Conservation (phyloP, 306 rosid genomes). For the Trifolium pratense region DNA sequence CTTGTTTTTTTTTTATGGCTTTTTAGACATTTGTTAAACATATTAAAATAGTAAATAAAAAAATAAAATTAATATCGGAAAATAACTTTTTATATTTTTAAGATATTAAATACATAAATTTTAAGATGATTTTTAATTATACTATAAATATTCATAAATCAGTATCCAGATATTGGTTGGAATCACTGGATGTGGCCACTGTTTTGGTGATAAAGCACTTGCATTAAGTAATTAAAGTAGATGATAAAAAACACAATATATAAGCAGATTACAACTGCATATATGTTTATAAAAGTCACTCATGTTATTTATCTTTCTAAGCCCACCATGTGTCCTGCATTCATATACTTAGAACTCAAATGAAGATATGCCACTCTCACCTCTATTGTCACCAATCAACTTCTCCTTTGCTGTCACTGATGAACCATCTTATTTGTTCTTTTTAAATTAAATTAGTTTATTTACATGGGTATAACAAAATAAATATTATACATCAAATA, state of each 20-base stretch:
- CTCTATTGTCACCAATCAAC: background rate
- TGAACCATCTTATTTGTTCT: background rate
- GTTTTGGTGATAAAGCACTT: constrained; percentile 15
- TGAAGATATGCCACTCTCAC: constrained; percentile 9
- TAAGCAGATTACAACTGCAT: constrained; percentile 12
- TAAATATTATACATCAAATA: no score
- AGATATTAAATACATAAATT: no score
- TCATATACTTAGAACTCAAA: background rate
- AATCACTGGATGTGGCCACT: constrained; percentile 4
- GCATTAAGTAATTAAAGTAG: constrained; percentile 13
- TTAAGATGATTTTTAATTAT: no score
- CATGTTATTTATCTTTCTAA: background rate
- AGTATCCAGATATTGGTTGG: no score
- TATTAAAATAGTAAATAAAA: no score
- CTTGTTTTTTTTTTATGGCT: no score
- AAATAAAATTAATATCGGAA: no score
- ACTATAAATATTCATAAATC: no score
- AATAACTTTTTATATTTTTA: no score
- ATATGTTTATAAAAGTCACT: constrained; percentile 18
- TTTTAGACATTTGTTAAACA: no score
- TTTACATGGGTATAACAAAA: no score
- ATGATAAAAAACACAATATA: constrained; percentile 11
- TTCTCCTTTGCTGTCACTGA: background rate
- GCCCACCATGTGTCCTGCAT: constrained; percentile 23
- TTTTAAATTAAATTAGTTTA: background rate